Base-by-base conservation (phyloP, 2,329 filamentous ascomycete species). In the Fusarium cicatricum region DNA sequence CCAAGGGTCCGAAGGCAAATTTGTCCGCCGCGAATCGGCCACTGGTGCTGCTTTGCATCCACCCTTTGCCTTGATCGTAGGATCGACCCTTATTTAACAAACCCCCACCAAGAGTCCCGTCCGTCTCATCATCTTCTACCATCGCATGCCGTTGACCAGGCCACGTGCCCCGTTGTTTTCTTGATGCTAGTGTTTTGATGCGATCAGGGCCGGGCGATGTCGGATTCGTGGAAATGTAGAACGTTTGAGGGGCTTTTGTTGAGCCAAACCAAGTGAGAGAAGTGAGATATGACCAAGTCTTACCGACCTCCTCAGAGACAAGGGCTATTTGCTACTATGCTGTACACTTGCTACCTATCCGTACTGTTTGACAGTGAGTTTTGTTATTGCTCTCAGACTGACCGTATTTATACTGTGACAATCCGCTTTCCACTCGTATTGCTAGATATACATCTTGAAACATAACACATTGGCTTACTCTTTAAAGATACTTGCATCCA, bases 11-110 rank as follows among this genome's bases (percentile, higher is more conserved):
- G 55, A 50, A 31, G 19, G 41, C 49, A 52, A 54, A 48, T 63
- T 58, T 63, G 54, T 53, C 42, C 60, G 60, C 60, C 60, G 60
- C 42, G 50, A 56, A 64, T 64, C 60, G 56, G 60, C 60, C 56
- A 55, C 36, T 61, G 52, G 44, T 38, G 46, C 44, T 16, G 21
- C 47, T 40, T 26, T 47, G 23, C 37, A 31, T 19, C 60, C 60
- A 54, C 60, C 44, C 37, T 33, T 42, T 49, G 11, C 31, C 26
- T 40, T 23, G 21, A 33, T 46, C 26, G 31, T 47, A 31, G 40
- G 59, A 63, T 62, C 55, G 19, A 34, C 59, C 45, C 48, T 37
- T 46, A 33, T 10, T 26, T 45, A 5, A 32, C 11, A 32, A 37
- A 34, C 41, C 45, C 28, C 43, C 50, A 54, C 38, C 47, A 54